Evolutionary conservation across 78 protist genomes (phyloP).

Genomic region (Chrysochromulina tobinii): DNA sequence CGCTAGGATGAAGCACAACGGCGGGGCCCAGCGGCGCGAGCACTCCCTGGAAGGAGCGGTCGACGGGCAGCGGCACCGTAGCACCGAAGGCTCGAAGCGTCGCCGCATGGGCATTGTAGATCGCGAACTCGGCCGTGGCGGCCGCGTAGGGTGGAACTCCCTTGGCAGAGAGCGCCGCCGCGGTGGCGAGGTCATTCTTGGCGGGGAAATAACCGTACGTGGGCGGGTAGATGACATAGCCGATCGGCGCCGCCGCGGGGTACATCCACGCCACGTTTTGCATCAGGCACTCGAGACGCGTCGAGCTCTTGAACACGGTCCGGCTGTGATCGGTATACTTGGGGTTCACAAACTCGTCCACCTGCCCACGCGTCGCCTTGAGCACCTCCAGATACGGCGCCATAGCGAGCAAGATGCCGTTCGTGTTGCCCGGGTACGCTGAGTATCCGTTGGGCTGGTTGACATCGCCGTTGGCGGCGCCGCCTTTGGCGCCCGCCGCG

Average conservation of each 20-base stretch:
- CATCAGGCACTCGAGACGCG: conserved; percentile 27
- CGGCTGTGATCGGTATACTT: background rate
- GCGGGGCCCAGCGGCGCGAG: background rate
- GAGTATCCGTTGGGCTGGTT: background rate
- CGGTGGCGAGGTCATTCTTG: background rate
- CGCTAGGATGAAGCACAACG: background rate
- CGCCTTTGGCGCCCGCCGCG: background rate
- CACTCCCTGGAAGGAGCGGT: background rate
- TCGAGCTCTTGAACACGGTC: background rate
- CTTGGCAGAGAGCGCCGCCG: background rate
- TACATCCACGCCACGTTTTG: background rate
- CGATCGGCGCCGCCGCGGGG: background rate
- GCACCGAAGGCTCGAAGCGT: background rate
- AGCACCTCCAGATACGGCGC: background rate
- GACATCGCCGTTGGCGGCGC: background rate
- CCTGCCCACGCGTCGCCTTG: background rate
- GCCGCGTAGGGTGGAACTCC: background rate
- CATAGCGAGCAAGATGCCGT: background rate
- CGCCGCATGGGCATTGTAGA: background rate
- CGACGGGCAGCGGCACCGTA: background rate
- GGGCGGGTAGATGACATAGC: background rate
- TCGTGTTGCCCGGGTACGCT: conserved; percentile 1
- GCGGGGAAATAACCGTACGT: background rate
- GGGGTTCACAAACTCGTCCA: conserved; percentile 32
- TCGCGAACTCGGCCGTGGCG: background rate